A percentile compares a stretch with the other conserved stretches of the same genome.
phyloP scores from a whole-genome alignment of 345 rosid genomes.

The Eucalyptus regnans region DNA sequence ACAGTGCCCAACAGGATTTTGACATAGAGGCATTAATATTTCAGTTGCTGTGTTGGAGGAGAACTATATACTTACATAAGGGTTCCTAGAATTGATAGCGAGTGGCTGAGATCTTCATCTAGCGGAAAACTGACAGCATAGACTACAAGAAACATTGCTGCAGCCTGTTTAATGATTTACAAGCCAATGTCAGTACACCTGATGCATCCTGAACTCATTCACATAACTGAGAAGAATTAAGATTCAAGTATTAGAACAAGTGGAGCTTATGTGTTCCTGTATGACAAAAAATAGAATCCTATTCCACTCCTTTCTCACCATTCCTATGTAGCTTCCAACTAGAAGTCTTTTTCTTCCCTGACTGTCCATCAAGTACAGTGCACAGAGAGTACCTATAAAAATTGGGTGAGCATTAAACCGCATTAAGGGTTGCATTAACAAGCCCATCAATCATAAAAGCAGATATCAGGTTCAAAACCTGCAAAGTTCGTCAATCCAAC shows the following conservation, averaged over 20 bases:
- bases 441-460: not conserved
- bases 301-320: conserved; percentile 28
- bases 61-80: conserved; percentile 32
- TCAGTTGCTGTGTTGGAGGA: not conserved
- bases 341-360: conserved; percentile 62
- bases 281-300: not conserved
- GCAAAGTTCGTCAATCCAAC: conserved; percentile 63
- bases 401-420: not conserved
- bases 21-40: not conserved
- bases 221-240: not conserved
- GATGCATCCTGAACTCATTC: not conserved
- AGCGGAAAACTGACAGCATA: conserved; percentile 42
- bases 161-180: conserved; percentile 35
- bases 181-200: not conserved
- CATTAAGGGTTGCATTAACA: not conserved
- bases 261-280: not conserved
- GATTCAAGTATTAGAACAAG: not conserved
- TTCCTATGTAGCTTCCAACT: conserved; percentile 62
- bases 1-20: not conserved
- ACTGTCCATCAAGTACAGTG: conserved; percentile 54
- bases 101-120: conserved; percentile 53
- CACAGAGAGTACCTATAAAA: conserved; percentile 46
- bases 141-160: conserved; percentile 50
- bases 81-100: conserved; percentile 59
- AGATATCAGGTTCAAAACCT: conserved; percentile 21